Evolutionary conservation across 345 rosid species (phyloP).

Genomic region (Gossypium stocksii): DNA sequence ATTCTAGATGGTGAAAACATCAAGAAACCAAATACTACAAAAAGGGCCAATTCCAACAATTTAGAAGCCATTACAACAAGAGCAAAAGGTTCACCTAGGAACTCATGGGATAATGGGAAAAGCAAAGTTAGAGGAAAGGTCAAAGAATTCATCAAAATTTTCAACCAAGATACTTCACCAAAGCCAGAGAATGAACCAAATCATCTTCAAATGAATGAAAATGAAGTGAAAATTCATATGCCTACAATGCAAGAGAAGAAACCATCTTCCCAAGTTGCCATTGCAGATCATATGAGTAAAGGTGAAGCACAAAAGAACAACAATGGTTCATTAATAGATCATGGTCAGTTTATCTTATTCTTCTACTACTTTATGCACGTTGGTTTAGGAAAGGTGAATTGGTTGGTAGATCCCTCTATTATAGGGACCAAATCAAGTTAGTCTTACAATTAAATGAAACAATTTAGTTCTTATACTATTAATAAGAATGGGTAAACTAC

Average conservation of each 20-base stretch:
- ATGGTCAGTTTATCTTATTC: constrained; percentile 36
- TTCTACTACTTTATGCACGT: not conserved
- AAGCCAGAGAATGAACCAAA: constrained; percentile 28
- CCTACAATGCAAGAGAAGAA: constrained; percentile 18
- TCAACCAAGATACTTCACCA: constrained; percentile 54
- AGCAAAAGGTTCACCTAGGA: constrained; percentile 26
- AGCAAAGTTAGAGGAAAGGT: constrained; percentile 54
- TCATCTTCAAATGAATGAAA: constrained; percentile 12
- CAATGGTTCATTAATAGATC: constrained; percentile 32
- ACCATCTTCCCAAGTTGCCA: constrained; percentile 18
- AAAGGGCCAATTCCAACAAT: constrained; percentile 16
- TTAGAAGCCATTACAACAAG: constrained; percentile 27
- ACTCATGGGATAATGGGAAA: constrained; percentile 31
- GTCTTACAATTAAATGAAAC: too few relatives aligned
- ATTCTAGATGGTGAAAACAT: constrained; percentile 30
- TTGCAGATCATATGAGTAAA: constrained; percentile 19
- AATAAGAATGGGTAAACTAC: too few relatives aligned
- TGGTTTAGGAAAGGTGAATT: not conserved
- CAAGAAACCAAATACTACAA: constrained; percentile 36
- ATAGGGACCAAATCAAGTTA: not conserved
- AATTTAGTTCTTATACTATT: too few relatives aligned
- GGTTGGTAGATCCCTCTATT: not conserved
- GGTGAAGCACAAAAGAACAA: constrained; percentile 31
- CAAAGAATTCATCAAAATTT: constrained; percentile 67
- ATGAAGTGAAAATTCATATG: constrained; percentile 24